A percentile compares a stretch with the other conserved stretches of the same genome.
These are phyloP conservation scores for Neurospora sp. DNA, from an alignment of 495 filamentous ascomycete genomes.

Conservation along the genomic window DNA sequence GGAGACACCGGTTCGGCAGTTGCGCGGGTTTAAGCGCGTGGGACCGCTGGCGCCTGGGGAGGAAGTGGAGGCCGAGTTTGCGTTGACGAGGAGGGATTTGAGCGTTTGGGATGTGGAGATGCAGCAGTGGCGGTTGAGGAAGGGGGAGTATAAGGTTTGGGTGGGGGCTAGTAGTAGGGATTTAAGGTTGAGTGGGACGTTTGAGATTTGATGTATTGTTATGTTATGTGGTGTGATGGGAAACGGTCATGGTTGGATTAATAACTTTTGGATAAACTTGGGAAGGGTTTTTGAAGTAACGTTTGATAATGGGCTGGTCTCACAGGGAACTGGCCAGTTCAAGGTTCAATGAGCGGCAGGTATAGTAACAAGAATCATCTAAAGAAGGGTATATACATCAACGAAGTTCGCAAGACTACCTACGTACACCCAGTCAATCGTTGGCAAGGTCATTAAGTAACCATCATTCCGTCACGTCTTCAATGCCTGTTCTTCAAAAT, in stretches of 20 bases:
- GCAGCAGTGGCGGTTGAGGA: constrained; percentile 73
- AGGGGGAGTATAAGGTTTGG: constrained; percentile 31
- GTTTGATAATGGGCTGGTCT: neutral
- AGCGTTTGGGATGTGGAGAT: constrained; percentile 71
- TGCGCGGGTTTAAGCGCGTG: constrained; percentile 50
- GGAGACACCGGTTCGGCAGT: constrained; percentile 34
- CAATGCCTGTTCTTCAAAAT: neutral
- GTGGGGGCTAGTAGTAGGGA: constrained; percentile 43
- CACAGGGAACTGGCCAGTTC: neutral
- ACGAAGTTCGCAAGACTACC: neutral
- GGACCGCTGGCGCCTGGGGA: constrained; percentile 30
- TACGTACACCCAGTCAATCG: neutral
- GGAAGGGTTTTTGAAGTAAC: neutral
- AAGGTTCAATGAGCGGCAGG: neutral
- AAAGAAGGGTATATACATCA: neutral
- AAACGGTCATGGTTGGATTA: neutral
- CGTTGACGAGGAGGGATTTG: constrained; percentile 46
- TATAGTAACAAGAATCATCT: neutral
- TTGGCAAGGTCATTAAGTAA: neutral
- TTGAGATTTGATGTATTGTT: neutral
- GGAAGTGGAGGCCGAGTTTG: constrained; percentile 29
- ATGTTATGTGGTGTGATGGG: neutral
- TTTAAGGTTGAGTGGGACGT: constrained; percentile 18
- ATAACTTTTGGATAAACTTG: neutral
- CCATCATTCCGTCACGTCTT: neutral